Conservation (phyloP, 2,329 filamentous ascomycete genomes). For the Orbilia javanica region DNA sequence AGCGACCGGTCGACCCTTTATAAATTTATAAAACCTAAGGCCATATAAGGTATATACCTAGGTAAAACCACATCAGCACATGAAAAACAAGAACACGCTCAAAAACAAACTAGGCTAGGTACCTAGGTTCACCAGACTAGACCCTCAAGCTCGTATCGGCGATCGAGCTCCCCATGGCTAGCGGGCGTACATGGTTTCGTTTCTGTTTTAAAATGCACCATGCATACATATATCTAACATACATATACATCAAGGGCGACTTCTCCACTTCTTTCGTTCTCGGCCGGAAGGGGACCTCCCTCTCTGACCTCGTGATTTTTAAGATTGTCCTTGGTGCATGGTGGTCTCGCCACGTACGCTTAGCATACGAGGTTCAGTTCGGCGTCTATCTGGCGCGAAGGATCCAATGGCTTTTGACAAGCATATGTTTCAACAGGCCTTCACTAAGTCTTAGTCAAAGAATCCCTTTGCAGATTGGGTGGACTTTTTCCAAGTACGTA, state of each 20-base stretch:
- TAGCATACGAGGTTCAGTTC: not conserved
- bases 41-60: too few relatives aligned
- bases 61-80: too few relatives aligned
- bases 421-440: constrained; percentile 23
- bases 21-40: too few relatives aligned
- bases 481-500: not conserved
- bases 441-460: not conserved
- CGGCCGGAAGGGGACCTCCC: constrained; percentile 10
- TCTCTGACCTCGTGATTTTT: constrained; percentile 13
- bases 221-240: not conserved
- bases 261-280: constrained; percentile 8
- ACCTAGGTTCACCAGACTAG: too few relatives aligned
- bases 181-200: not conserved
- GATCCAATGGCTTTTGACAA: not conserved
- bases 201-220: constrained; percentile 16
- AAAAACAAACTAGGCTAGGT: not conserved
- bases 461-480: not conserved
- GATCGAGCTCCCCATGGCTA: not conserved
- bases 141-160: constrained; percentile 2
- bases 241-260: not conserved
- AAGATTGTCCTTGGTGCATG: not conserved
- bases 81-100: too few relatives aligned
- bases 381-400: constrained; percentile 17
- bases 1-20: not conserved
- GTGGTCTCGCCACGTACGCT: not conserved